Conservation (phyloP, 257 asterid genomes). For the Nicotiana attenuata region DNA sequence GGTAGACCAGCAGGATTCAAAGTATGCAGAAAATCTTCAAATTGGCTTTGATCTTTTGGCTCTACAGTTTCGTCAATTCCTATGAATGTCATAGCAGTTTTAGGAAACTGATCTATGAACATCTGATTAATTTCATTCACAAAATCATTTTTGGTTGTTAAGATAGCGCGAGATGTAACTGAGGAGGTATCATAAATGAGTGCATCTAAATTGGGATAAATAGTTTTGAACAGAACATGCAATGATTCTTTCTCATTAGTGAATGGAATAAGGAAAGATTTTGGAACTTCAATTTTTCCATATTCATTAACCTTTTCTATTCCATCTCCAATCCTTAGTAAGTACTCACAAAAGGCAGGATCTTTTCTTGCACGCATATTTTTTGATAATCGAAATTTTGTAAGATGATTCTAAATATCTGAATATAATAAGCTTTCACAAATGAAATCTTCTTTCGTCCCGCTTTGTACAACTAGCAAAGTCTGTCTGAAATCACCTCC, state of each 20-base stretch:
- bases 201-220: not conserved
- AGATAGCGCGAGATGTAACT: not conserved
- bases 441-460: no score
- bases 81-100: not conserved
- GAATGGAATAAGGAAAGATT: not conserved
- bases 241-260: no score
- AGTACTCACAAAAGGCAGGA: not conserved
- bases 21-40: not conserved
- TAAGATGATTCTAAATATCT: not conserved
- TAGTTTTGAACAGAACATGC: not conserved
- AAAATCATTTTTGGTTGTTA: not conserved
- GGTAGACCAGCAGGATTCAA: not conserved
- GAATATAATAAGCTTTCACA: not conserved
- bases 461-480: not conserved
- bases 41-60: not conserved
- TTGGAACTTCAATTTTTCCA: not conserved
- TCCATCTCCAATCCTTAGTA: not conserved
- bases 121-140: not conserved
- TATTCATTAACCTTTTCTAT: not conserved
- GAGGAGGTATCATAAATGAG: not conserved
- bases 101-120: not conserved
- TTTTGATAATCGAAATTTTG: not conserved
- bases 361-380: not conserved
- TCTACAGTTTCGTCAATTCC: not conserved
- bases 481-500: not conserved